Evolutionary conservation across 2,329 filamentous ascomycete genomes (phyloP), one percentile per base, ranked within the genome.

Genomic region (Canariomyces notabilis): DNA sequence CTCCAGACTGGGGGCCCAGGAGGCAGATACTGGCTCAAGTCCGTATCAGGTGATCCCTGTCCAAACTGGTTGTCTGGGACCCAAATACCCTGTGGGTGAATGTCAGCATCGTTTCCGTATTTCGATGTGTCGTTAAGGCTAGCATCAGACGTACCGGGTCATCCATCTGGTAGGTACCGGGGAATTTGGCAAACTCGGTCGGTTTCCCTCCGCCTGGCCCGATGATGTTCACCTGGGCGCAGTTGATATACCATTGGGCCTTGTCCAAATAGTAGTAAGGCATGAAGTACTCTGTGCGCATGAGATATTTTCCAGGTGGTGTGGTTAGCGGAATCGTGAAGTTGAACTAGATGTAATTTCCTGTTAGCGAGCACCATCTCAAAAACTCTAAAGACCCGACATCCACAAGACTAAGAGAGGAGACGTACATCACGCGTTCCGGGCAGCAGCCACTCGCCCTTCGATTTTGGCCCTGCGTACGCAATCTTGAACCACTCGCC

Each of bases 401-500:
- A n/a, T n/a, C n/a, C n/a, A n/a, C n/a, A n/a, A n/a, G n/a, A n/a
- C n/a, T n/a, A n/a, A n/a, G n/a, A n/a, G n/a, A n/a, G n/a, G n/a
- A n/a, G n/a, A n/a, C n/a, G n/a, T n/a, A n/a, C n/a, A n/a, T n/a
- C n/a, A 12, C 29, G 29, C 21, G 12, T n/a, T 3, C 6, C 18
- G n/a, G 20, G 37, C 23, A 48, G 12, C 12, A 16, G 32, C 46
- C 46, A 49, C 12, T 39, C 11, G 9, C 18, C 44, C 16, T 45
- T 23, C 6, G 36, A 29, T 12, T 37, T 2, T 14, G 47, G 47
- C 3, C 47, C 47, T 2, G 42, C 47, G 22, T 45, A 42, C 19
- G 47, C 47, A 18, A 49, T 49, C 38, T 49, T 49, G 47, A 49
- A 49, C 47, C 47, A 49, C 11, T 49, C 47, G 3, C 47, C 47